Conservation (phyloP, 129 eudicot species). For the Tagetes patula region DNA sequence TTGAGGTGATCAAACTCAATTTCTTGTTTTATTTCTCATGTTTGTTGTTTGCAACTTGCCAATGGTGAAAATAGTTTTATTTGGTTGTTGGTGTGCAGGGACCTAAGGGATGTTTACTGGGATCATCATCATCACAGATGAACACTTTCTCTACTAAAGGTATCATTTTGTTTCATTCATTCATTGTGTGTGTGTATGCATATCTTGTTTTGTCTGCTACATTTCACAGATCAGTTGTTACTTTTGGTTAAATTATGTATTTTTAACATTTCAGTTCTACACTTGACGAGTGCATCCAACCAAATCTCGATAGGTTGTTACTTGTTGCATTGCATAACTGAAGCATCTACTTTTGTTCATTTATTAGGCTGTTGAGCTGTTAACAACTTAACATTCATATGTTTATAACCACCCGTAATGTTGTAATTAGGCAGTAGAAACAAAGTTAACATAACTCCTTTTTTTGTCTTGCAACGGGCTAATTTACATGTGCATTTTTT, state of each 20-base stretch:
- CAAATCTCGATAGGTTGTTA: neutral
- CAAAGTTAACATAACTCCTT: neutral
- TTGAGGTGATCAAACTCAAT: conserved; percentile 31
- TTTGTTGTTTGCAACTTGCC: neutral
- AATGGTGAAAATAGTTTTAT: neutral
- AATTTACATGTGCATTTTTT: neutral
- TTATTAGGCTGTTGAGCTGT: neutral
- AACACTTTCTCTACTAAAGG: conserved; percentile 66
- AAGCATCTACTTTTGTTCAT: neutral
- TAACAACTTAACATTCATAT: neutral
- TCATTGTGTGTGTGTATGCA: neutral
- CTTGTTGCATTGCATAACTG: neutral
- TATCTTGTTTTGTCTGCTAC: conserved; percentile 1
- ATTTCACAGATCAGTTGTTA: neutral
- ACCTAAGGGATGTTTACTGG: conserved; percentile 44
- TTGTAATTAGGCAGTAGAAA: neutral
- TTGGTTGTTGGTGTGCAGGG: conserved; percentile 47
- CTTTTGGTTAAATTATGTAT: neutral
- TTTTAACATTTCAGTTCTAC: neutral
- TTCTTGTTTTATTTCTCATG: neutral
- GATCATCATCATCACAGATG: conserved; percentile 46
- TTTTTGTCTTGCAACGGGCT: neutral
- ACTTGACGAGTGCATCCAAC: neutral
- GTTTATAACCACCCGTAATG: neutral
- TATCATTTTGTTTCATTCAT: conserved; percentile 3